These are phyloP conservation scores for Ogataea wickerhamii DNA, from an alignment of 805 yeast genomes.

Conservation along the genomic window DNA sequence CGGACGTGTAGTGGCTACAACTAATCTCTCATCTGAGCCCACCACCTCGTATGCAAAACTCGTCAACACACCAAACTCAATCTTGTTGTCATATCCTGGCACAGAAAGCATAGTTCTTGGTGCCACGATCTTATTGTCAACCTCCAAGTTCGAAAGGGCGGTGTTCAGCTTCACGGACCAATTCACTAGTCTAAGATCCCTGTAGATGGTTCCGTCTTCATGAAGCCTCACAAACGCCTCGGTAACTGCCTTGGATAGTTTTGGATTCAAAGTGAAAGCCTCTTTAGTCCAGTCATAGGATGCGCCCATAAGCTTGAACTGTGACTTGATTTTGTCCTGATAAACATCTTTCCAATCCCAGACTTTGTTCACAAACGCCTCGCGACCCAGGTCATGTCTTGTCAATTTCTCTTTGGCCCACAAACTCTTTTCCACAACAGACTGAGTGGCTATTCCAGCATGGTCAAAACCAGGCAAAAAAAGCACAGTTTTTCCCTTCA, in stretches of 20 bases:
- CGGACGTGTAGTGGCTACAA: constrained; percentile 98
- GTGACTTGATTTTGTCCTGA: constrained; percentile 79
- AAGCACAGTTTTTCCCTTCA: constrained; percentile 92
- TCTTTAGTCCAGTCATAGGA: constrained; percentile 96
- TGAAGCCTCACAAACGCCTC: constrained; percentile 90
- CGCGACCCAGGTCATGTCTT: constrained; percentile 94
- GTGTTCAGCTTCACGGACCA: constrained; percentile 96
- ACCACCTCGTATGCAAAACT: constrained; percentile 90
- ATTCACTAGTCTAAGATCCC: constrained; percentile 89
- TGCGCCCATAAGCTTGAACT: constrained; percentile 86
- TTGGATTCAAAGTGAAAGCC: constrained; percentile 86
- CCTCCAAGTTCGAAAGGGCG: constrained; percentile 94
- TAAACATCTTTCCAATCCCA: constrained; percentile 99
- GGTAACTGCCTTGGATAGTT: constrained; percentile 70
- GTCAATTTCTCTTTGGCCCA: constrained; percentile 87
- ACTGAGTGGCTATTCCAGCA: constrained; percentile 98
- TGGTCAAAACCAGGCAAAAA: constrained; percentile 97
- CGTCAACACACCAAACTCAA: constrained; percentile 97
- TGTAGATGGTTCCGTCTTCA: constrained; percentile 92
- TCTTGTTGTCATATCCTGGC: constrained; percentile 85
- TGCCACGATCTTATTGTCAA: constrained; percentile 83
- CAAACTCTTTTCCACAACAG: constrained; percentile 93
- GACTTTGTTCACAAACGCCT: constrained; percentile 77
- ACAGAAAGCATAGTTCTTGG: constrained; percentile 79
- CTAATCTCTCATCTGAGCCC: constrained; percentile 75